A percentile compares a stretch with the other conserved stretches of the same genome.
Conservation (phyloP, 768 basidiomycete species). For the Leccinum rimulosum region DNA sequence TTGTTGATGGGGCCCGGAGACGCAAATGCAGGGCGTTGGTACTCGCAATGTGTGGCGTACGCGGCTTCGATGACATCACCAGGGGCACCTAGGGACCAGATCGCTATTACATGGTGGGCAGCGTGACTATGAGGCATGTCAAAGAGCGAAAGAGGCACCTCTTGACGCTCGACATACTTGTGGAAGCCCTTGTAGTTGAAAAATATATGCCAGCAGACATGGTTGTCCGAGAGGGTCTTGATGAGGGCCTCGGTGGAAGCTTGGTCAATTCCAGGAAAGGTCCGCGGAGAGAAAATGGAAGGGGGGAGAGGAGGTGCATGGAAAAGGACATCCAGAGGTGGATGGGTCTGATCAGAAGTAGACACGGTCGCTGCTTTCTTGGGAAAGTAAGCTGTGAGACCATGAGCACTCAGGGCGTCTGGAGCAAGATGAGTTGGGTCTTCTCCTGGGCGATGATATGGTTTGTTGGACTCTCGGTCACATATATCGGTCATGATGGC, state of each 20-base stretch:
- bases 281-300: conserved; percentile 32
- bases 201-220: conserved; percentile 53
- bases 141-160: conserved; percentile 9
- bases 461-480: conserved; percentile 13
- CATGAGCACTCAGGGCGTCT: conserved; percentile 19
- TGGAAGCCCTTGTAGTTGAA: conserved; percentile 42
- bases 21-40: conserved; percentile 36
- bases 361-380: conserved; percentile 13
- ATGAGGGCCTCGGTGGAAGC: conserved; percentile 41
- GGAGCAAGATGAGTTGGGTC: conserved; percentile 22
- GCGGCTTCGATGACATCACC: conserved; percentile 40
- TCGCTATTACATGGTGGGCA: conserved; percentile 54
- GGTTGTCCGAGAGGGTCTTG: conserved; percentile 46
- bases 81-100: conserved; percentile 59
- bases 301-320: conserved; percentile 27
- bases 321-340: conserved; percentile 21
- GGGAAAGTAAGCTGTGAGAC: conserved; percentile 20
- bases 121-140: conserved; percentile 44
- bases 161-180: conserved; percentile 23
- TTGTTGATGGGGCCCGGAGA: conserved; percentile 20
- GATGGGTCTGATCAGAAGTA: conserved; percentile 3
- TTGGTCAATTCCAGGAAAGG: conserved; percentile 35
- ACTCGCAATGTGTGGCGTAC: conserved; percentile 39
- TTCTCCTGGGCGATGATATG: conserved; percentile 16
- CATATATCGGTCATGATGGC: conserved; percentile 13